Evolutionary conservation across 73 alveolate species (phyloP), one percentile per base, ranked within the genome.

Genomic region (Paramecium bursaria): DNA sequence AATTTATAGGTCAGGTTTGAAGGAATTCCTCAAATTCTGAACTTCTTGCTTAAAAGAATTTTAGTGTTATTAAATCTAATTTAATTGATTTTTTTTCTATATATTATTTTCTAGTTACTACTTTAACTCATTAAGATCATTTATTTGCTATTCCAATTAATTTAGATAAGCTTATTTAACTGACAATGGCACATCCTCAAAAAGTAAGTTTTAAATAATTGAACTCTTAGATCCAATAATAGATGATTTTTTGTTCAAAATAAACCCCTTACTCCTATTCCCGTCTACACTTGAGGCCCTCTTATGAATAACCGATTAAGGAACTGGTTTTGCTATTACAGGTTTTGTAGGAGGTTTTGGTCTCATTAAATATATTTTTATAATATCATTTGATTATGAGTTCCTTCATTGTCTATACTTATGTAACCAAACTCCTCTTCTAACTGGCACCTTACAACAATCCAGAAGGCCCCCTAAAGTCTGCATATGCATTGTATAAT

Each of bases 231-330:
- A 30, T 19, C 76, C 33, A 48, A 30, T 57, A 5, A 57, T 57
- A 30, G 76, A 57, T 25, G 76, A 57, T 30, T 57, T 57, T 50
- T 57, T 57, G 33, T 57, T 57, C 33, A 57, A 30, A n/a, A 57
- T 57, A 57, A 57, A 57, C 23, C 74, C 27, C n/a, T 44, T 44
- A 26, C 27, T 51, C 27, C 33, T n/a, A n/a, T n/a, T n/a, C n/a
- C n/a, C n/a, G n/a, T n/a, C n/a, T n/a, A n/a, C n/a, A n/a, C n/a
- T n/a, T n/a, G n/a, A n/a, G n/a, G n/a, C n/a, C n/a, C n/a, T n/a
- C n/a, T n/a, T n/a, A n/a, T n/a, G n/a, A n/a, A n/a, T n/a, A n/a
- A n/a, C n/a, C n/a, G n/a, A n/a, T n/a, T n/a, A n/a, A n/a, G n/a
- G n/a, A n/a, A n/a, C n/a, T n/a, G n/a, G n/a, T n/a, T n/a, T n/a